These are phyloP conservation scores for Achaetomium macrosporum DNA, from an alignment of 2,329 filamentous ascomycete species.

Conservation along the genomic window DNA sequence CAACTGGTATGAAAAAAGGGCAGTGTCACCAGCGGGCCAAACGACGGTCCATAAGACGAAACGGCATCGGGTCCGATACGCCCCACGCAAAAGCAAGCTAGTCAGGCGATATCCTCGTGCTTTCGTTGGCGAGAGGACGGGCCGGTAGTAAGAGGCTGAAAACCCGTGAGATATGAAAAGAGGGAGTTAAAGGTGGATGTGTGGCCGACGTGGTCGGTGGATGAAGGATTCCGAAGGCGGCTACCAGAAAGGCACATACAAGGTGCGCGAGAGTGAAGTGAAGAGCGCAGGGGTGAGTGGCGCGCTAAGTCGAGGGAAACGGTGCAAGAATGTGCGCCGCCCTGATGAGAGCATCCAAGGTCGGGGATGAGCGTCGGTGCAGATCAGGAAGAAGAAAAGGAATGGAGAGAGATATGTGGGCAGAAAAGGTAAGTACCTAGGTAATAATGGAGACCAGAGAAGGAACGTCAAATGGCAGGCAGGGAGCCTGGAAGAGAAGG, in stretches of 20 bases:
- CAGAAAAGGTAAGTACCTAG: slow-evolving; percentile 13
- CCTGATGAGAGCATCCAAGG: not conserved
- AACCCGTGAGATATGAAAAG: not conserved
- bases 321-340: slow-evolving; percentile 2
- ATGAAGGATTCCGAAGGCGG: slow-evolving; percentile 4
- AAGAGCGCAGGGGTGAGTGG: not conserved
- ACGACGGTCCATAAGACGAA: slow-evolving; percentile 24
- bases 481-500: slow-evolving; percentile 7
- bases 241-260: slow-evolving; percentile 8
- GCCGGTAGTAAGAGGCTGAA: not conserved
- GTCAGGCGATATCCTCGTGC: not conserved
- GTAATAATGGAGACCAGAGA: slow-evolving; percentile 26
- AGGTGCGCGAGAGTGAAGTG: not conserved
- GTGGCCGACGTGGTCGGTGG: not conserved
- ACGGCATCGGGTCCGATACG: slow-evolving; percentile 17
- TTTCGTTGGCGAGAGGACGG: not conserved
- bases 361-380: slow-evolving; percentile 4
- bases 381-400: slow-evolving; percentile 17
- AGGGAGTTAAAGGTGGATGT: not conserved
- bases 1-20: not conserved
- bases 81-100: slow-evolving; percentile 11
- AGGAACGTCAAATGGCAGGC: slow-evolving; percentile 26
- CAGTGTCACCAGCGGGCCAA: slow-evolving; percentile 17
- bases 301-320: slow-evolving; percentile 3
- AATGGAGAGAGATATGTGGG: slow-evolving; percentile 24